These are phyloP conservation scores for Irpex sp. DNA, from an alignment of 1,284 basidiomycete genomes.

Conservation along the genomic window DNA sequence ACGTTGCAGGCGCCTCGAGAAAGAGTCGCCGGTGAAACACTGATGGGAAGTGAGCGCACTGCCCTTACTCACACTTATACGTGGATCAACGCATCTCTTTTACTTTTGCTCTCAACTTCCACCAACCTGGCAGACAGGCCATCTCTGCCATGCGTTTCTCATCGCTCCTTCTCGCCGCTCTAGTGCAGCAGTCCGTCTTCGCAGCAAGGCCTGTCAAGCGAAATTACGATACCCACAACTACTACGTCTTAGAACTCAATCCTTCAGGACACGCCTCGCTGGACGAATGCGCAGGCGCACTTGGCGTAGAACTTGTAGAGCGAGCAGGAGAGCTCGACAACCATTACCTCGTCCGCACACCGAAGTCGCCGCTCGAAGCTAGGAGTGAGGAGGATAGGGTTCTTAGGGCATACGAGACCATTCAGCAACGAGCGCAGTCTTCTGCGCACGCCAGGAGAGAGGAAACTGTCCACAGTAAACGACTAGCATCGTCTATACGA, in stretches of 20 bases:
- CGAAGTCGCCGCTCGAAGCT: slow-evolving; percentile 33
- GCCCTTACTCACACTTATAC: slow-evolving; percentile 3
- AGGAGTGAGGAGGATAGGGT: slow-evolving; percentile 43
- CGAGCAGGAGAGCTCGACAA: slow-evolving; percentile 81
- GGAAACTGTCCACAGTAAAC: slow-evolving; percentile 34
- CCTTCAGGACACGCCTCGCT: slow-evolving; percentile 52
- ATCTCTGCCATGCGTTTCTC: slow-evolving; percentile 27
- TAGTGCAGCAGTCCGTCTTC: slow-evolving; percentile 22
- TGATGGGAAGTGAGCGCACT: slow-evolving; percentile 1
- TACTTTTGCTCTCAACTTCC: neutral
- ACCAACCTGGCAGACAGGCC: neutral
- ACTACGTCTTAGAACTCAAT: slow-evolving; percentile 84
- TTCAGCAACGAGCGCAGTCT: slow-evolving; percentile 38
- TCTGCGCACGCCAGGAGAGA: slow-evolving; percentile 35
- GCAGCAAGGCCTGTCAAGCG: slow-evolving; percentile 40
- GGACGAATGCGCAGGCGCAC: slow-evolving; percentile 50
- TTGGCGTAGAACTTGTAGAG: slow-evolving; percentile 87
- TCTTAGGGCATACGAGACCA: slow-evolving; percentile 42
- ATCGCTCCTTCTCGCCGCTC: slow-evolving; percentile 26
- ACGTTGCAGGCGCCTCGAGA: neutral
- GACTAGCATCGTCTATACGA: slow-evolving; percentile 50
- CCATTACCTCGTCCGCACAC: slow-evolving; percentile 81
- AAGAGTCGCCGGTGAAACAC: neutral
- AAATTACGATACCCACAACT: slow-evolving; percentile 79
- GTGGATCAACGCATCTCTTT: neutral